phyloP scores from a whole-genome alignment of 2,329 filamentous ascomycete species.

The Pseudonectria buxi region DNA sequence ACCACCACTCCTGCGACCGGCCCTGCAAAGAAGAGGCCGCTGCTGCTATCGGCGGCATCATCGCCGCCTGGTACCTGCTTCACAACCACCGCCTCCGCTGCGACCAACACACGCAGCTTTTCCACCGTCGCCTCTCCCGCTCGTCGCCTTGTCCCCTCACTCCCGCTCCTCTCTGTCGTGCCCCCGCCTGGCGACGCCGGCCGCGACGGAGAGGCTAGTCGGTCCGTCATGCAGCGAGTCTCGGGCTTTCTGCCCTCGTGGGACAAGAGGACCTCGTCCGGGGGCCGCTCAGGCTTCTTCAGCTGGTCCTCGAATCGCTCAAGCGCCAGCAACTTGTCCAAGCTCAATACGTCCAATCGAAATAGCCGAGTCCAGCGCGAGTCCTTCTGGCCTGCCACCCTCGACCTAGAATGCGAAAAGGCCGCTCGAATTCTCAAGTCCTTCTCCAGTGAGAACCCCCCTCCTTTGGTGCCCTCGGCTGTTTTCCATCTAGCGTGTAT shows the following conservation, averaged over 20 bases:
- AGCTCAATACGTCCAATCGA: slow-evolving; percentile 31
- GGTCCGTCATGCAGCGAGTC: slow-evolving; percentile 37
- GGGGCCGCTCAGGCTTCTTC: slow-evolving; percentile 29
- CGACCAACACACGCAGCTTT: slow-evolving; percentile 26
- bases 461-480: neutral
- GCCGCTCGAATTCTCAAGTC: slow-evolving; percentile 82
- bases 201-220: slow-evolving; percentile 29
- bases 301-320: slow-evolving; percentile 42
- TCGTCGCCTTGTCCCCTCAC: slow-evolving; percentile 3
- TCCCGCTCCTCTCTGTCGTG: slow-evolving; percentile 25
- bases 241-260: slow-evolving; percentile 38
- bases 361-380: slow-evolving; percentile 40
- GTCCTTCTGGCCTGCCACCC: slow-evolving; percentile 75
- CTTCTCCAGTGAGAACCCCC: slow-evolving; percentile 63
- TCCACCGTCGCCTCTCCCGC: slow-evolving; percentile 6
- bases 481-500: slow-evolving; percentile 8
- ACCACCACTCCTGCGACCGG: no score
- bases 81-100: slow-evolving; percentile 1
- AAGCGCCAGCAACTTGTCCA: slow-evolving; percentile 29
- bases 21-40: no score
- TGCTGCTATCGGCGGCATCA: no score
- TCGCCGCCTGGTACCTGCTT: no score
- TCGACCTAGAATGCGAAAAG: slow-evolving; percentile 89
- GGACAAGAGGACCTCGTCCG: slow-evolving; percentile 36
- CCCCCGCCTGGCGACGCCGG: slow-evolving; percentile 25